phyloP scores from a whole-genome alignment of 169 alveolate genomes.

The Plasmodium gonderi region DNA sequence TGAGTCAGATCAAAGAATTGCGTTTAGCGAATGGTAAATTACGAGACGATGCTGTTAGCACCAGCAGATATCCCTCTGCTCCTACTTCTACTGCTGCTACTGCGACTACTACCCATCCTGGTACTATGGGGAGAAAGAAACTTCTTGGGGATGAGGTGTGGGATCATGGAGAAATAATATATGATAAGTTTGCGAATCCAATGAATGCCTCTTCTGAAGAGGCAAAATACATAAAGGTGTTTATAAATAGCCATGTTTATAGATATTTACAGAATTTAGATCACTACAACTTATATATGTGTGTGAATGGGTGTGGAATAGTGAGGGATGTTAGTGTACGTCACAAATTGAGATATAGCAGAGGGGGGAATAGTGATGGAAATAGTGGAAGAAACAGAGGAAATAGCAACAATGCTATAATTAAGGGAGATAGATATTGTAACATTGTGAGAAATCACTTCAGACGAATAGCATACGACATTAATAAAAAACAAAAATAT shows the following conservation, averaged over 20 bases:
- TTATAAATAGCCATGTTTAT: constrained; percentile 42
- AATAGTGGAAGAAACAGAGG: background rate
- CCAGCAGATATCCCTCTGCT: no score
- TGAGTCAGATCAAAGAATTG: constrained; percentile 33
- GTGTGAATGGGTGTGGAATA: constrained; percentile 17
- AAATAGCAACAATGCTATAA: constrained; percentile 5
- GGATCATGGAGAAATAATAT: constrained; percentile 19
- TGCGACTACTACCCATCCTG: no score
- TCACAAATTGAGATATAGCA: constrained; percentile 21
- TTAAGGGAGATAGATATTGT: constrained; percentile 14
- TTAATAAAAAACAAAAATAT: constrained; percentile 28
- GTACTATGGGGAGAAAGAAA: no score
- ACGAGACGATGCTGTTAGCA: background rate
- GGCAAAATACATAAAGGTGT: constrained; percentile 36
- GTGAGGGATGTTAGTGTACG: constrained; percentile 44
- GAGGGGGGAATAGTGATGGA: background rate
- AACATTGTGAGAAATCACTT: constrained; percentile 4
- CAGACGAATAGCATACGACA: background rate
- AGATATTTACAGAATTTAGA: constrained; percentile 38
- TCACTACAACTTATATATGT: constrained; percentile 35
- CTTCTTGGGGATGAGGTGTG: background rate
- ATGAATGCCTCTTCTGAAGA: background rate
- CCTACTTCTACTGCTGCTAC: no score
- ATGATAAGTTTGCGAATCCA: constrained; percentile 20
- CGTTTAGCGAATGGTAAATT: background rate